Evolutionary conservation across 2,329 filamentous ascomycete genomes (phyloP), one percentile per base, ranked within the genome.

Genomic region (Fusarium sp.): DNA sequence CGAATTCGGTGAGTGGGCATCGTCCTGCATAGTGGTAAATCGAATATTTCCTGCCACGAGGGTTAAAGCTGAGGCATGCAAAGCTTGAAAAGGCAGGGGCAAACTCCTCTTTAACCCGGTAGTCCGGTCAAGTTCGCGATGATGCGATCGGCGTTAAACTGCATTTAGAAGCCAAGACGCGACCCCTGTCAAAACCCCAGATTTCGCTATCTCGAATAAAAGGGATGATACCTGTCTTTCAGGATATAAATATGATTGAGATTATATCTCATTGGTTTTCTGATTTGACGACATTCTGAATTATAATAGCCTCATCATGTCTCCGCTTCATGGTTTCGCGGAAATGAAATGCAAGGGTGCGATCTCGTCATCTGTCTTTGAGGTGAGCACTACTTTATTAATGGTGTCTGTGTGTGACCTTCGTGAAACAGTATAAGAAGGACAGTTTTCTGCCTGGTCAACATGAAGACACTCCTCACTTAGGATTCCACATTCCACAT

Each of bases 221-320:
- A 24, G 22, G 45, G 45, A 27, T 18, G 18, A 50, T 27, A 24
- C 22, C 45, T 18, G 45, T 50, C 22, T 50, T 50, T 50, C 16
- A 27, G 22, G 24, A 50, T 18, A 50, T n/a, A 50, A 14, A 45
- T 42, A 11, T 34, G 24, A 7, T 38, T 47, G 34, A 8, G 4
- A 45, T 57, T 38, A 27, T 64, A 24, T 35, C 67, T 70, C 57
- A 66, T 65, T 62, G 50, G 38, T 2, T 18, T 5, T 31, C 38
- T 50, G 13, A 9, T 20, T 54, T 69, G 67, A 69, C 62, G 67
- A 66, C 67, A 69, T 63, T 66, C 35, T 54, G 37, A 67, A 42
- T 35, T 24, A 31, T 62, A 60, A 70, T 64, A 61, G 37, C 59
- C 67, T 70, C 67, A 70, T 66, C 13, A 37, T 42, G 61, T 24